Evolutionary conservation across 352 stramenopile genomes (phyloP), one percentile per base, ranked within the genome.

Genomic region (Globisporangium irregulare): DNA sequence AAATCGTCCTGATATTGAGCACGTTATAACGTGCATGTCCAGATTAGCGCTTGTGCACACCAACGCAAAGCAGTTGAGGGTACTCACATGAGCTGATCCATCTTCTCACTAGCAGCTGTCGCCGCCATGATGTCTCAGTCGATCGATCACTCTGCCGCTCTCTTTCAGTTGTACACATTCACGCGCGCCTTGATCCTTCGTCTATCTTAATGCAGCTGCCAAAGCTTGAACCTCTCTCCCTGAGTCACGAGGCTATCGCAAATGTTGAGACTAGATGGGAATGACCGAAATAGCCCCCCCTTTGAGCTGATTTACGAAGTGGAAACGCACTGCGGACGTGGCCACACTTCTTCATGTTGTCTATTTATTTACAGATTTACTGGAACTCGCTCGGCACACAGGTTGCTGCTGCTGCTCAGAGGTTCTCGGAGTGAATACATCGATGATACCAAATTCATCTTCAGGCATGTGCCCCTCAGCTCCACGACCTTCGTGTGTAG

Each of bases 1-100:
- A 80, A 5, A 84, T 67, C 34, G 64, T 51, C 51, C 82, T 90
- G 68, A 56, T n/a, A 10, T 22, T 27, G 41, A 48, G 25, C 1
- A 50, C 57, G 29, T 10, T 2, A 18, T 3, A 27, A 22, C 1
- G 14, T 12, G 24, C n/a, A 32, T n/a, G 6, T 3, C 8, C 20
- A 22, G 14, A 54, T 22, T 22, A 60, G 27, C 4, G 7, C 22
- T n/a, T 34, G n/a, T 4, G 10, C 22, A n/a, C 29, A 15, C 1
- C 38, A 57, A 24, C 9, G 14, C 14, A 7, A 3, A 43, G 18
- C 18, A 65, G 10, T 36, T 15, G 24, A 20, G 51, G 34, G 20
- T 67, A 36, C 53, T 69, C 82, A 89, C 82, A 89, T 84, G 67
- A 90, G 72, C 36, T 81, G 61, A 24, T 90, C 75, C 27, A 90